These are phyloP conservation scores for Solanum medicagineum DNA, from an alignment of 257 asterid species.

Conservation along the genomic window DNA sequence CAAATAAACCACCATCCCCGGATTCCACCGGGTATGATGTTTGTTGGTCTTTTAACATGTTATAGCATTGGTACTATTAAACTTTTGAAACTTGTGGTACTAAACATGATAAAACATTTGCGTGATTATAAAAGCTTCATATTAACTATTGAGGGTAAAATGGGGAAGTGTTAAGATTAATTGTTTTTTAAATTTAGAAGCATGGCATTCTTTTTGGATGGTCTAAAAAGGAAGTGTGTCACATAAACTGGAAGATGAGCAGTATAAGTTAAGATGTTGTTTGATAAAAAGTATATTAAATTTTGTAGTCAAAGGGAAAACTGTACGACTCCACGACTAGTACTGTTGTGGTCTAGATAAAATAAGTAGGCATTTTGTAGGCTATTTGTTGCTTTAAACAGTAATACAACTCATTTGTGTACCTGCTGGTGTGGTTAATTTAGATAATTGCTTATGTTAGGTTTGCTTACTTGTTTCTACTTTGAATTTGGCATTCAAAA, in stretches of 20 bases:
- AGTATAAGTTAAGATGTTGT: background rate
- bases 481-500: background rate
- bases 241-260: background rate
- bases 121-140: background rate
- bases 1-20: too few relatives aligned
- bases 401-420: background rate
- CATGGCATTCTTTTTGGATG: too few relatives aligned
- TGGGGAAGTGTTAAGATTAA: background rate
- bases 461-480: background rate
- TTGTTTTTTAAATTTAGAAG: background rate
- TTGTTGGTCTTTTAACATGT: background rate
- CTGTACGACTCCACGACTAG: background rate
- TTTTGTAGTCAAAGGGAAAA: background rate
- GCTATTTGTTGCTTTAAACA: background rate
- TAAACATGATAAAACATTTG: background rate
- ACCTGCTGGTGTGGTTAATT: background rate
- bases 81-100: background rate
- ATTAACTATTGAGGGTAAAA: background rate
- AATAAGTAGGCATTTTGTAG: background rate
- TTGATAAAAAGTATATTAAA: background rate
- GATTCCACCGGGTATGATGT: too few relatives aligned
- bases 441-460: background rate
- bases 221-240: background rate
- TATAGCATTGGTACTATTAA: background rate
- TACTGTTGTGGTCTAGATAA: background rate